phyloP scores from a whole-genome alignment of 805 yeast species.

The Starmerella apis region DNA sequence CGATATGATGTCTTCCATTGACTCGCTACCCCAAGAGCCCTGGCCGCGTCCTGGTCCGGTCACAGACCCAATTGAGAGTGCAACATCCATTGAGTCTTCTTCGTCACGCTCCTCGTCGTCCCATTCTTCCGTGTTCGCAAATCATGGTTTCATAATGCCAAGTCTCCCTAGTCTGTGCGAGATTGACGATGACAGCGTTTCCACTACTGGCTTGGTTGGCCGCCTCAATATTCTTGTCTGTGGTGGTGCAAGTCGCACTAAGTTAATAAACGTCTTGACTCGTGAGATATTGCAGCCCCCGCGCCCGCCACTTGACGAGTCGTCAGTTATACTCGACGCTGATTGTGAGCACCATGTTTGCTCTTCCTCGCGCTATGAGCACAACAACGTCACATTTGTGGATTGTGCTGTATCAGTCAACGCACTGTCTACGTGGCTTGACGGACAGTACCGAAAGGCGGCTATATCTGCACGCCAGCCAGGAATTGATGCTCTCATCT shows the following conservation, averaged over 20 bases:
- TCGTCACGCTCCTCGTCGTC: neutral
- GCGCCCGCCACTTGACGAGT: neutral
- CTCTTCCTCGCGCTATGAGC: constrained; percentile 10
- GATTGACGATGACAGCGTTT: neutral
- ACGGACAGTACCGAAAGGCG: constrained; percentile 5
- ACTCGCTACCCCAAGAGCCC: constrained; percentile 11
- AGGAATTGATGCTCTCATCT: constrained; percentile 11
- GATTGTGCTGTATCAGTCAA: neutral
- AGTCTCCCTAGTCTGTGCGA: constrained; percentile 10
- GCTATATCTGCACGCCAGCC: constrained; percentile 4
- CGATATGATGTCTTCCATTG: constrained; percentile 18
- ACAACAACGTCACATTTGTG: constrained; percentile 6
- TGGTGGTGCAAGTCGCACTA: constrained; percentile 1
- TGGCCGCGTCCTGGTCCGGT: neutral
- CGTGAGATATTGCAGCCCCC: constrained; percentile 1
- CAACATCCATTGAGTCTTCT: neutral
- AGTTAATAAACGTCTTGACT: neutral
- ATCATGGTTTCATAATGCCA: constrained; percentile 14
- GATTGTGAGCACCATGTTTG: constrained; percentile 4
- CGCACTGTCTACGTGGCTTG: constrained; percentile 13
- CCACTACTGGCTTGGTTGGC: constrained; percentile 1
- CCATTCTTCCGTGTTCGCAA: no score
- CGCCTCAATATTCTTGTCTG: neutral
- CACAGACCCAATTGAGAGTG: neutral
- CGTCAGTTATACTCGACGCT: neutral